These are phyloP conservation scores for Globisporangium cederbergense DNA, from an alignment of 352 stramenopile genomes.

Conservation along the genomic window DNA sequence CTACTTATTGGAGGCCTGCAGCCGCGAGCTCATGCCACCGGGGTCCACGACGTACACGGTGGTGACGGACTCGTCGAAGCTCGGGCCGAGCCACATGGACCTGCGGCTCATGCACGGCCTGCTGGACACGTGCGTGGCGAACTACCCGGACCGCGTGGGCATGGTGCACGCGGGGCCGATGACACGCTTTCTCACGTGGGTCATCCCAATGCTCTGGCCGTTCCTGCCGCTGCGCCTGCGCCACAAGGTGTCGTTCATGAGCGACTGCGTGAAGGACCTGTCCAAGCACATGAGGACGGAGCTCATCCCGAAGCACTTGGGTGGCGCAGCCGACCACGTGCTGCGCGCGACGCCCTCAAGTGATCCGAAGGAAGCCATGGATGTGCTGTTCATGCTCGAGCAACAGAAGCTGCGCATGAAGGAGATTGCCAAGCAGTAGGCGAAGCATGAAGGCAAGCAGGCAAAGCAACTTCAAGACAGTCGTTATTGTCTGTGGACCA, in stretches of 20 bases:
- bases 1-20: constrained; percentile 53
- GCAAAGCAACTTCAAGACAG: neutral
- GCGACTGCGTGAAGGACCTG: constrained; percentile 44
- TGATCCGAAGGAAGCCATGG: constrained; percentile 29
- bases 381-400: constrained; percentile 56
- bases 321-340: constrained; percentile 35
- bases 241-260: constrained; percentile 62
- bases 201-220: constrained; percentile 52
- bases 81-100: constrained; percentile 49
- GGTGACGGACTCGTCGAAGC: constrained; percentile 47
- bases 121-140: constrained; percentile 58
- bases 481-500: neutral
- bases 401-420: constrained; percentile 50
- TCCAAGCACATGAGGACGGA: constrained; percentile 58
- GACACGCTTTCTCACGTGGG: constrained; percentile 50
- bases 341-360: constrained; percentile 23
- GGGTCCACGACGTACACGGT: constrained; percentile 60
- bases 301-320: constrained; percentile 52
- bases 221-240: constrained; percentile 49
- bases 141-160: constrained; percentile 65
- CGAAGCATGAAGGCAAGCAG: neutral
- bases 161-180: constrained; percentile 55
- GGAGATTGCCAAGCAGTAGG: constrained; percentile 12
- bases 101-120: constrained; percentile 59
- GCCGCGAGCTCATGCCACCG: constrained; percentile 50